A percentile compares a stretch with the other conserved stretches of the same genome.
These are phyloP conservation scores for Talaromyces sp. DNA, from an alignment of 2,329 filamentous ascomycete species.

Conservation along the genomic window DNA sequence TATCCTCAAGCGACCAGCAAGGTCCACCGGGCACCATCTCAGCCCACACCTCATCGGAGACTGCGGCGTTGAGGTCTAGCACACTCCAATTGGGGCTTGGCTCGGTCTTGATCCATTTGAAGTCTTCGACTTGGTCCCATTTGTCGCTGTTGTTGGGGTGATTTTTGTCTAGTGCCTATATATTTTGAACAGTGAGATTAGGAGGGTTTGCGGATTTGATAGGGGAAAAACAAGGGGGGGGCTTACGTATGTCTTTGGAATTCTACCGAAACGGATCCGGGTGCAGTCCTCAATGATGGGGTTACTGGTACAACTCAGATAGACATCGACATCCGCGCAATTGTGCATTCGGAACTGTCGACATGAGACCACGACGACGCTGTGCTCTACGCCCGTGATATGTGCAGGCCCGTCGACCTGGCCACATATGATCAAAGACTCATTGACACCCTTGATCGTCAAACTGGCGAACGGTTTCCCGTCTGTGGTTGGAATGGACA, in stretches of 20 bases:
- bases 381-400: conserved; percentile 70
- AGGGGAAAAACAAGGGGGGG: background rate
- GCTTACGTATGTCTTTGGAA: conserved; percentile 68
- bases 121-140: conserved; percentile 92
- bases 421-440: conserved; percentile 73
- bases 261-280: conserved; percentile 71
- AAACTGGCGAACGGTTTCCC: conserved; percentile 67
- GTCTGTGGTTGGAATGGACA: conserved; percentile 61
- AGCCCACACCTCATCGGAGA: conserved; percentile 66
- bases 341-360: conserved; percentile 94
- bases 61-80: conserved; percentile 57
- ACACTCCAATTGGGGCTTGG: conserved; percentile 85
- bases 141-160: conserved; percentile 54
- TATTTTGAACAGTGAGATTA: background rate
- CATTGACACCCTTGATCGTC: conserved; percentile 64
- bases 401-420: conserved; percentile 77
- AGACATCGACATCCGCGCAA: conserved; percentile 75
- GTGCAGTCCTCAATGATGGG: conserved; percentile 92
- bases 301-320: conserved; percentile 74
- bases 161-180: conserved; percentile 31
- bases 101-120: conserved; percentile 90
- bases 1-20: conserved; percentile 61
- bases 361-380: conserved; percentile 72
- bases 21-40: conserved; percentile 63
- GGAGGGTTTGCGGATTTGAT: background rate